Evolutionary conservation across 2,329 filamentous ascomycete species (phyloP).

Genomic region (Colletotrichum lupini): DNA sequence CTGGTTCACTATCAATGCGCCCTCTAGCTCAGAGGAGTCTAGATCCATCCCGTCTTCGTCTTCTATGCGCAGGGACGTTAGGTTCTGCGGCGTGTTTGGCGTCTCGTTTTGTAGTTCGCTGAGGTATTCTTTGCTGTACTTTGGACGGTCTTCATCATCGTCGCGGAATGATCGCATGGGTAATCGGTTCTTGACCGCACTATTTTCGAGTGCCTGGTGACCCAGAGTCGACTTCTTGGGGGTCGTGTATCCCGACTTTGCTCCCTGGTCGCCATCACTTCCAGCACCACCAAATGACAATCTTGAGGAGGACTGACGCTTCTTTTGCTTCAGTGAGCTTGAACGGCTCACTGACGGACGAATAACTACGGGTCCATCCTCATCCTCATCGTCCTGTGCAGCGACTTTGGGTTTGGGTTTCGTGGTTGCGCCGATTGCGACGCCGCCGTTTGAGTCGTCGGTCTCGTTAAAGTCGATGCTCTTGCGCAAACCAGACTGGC

Average conservation of each 20-base stretch:
- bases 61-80: slow-evolving; percentile 56
- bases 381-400: slow-evolving; percentile 53
- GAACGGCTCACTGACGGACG: slow-evolving; percentile 60
- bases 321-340: slow-evolving; percentile 71
- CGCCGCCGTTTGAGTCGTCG: slow-evolving; percentile 35
- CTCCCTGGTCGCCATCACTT: slow-evolving; percentile 62
- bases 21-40: slow-evolving; percentile 71
- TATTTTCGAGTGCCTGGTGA: slow-evolving; percentile 74
- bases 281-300: slow-evolving; percentile 74
- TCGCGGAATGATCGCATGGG: slow-evolving; percentile 65
- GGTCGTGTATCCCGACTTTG: slow-evolving; percentile 64
- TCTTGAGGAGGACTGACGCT: slow-evolving; percentile 72
- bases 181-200: slow-evolving; percentile 68
- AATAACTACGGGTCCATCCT: slow-evolving; percentile 59
- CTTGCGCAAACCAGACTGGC: slow-evolving; percentile 69
- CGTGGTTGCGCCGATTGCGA: slow-evolving; percentile 4
- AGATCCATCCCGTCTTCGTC: slow-evolving; percentile 65
- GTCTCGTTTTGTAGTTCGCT: slow-evolving; percentile 88
- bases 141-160: slow-evolving; percentile 75
- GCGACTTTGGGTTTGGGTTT: slow-evolving; percentile 37
- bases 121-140: slow-evolving; percentile 88
- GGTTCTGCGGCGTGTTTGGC: slow-evolving; percentile 80
- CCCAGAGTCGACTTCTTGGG: slow-evolving; percentile 73
- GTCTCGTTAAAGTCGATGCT: slow-evolving; percentile 60
- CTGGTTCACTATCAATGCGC: slow-evolving; percentile 71